These are phyloP conservation scores for Dendrobium nobile DNA, from an alignment of 106 monocot genomes.

Conservation along the genomic window DNA sequence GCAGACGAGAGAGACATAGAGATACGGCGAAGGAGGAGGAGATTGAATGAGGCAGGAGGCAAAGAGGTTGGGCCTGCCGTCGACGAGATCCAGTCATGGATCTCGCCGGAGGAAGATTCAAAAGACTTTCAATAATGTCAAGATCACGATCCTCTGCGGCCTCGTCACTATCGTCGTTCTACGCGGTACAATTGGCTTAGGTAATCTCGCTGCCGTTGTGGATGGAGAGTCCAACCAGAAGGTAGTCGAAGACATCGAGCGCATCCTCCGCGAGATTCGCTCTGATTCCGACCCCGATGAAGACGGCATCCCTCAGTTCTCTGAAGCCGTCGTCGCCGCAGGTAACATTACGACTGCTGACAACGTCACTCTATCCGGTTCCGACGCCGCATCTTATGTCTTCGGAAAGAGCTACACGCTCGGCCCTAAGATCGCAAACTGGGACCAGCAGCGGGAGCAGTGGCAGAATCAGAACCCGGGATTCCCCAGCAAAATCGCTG, in stretches of 20 bases:
- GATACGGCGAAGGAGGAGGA: not conserved
- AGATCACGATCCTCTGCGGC: slow-evolving; percentile 79
- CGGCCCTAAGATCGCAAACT: slow-evolving; percentile 68
- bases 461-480: slow-evolving; percentile 51
- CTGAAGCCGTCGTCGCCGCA: not conserved
- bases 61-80: not conserved
- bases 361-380: slow-evolving; percentile 1
- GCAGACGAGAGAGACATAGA: not conserved
- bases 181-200: slow-evolving; percentile 76
- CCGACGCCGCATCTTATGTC: slow-evolving; percentile 1
- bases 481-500: slow-evolving; percentile 28
- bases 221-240: slow-evolving; percentile 20
- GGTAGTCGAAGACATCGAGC: slow-evolving; percentile 74
- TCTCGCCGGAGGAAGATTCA: slow-evolving; percentile 43
- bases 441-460: slow-evolving; percentile 46
- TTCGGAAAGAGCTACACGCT: slow-evolving; percentile 31
- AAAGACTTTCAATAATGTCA: slow-evolving; percentile 72
- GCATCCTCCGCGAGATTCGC: slow-evolving; percentile 76
- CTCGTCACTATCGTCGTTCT: slow-evolving; percentile 85
- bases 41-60: not conserved
- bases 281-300: slow-evolving; percentile 68
- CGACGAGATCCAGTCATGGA: slow-evolving; percentile 15
- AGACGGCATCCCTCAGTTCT: slow-evolving; percentile 1
- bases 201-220: slow-evolving; percentile 27
- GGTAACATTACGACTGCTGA: not conserved